These are phyloP conservation scores for Garcia nutans DNA, from an alignment of 345 rosid species.

Conservation along the genomic window DNA sequence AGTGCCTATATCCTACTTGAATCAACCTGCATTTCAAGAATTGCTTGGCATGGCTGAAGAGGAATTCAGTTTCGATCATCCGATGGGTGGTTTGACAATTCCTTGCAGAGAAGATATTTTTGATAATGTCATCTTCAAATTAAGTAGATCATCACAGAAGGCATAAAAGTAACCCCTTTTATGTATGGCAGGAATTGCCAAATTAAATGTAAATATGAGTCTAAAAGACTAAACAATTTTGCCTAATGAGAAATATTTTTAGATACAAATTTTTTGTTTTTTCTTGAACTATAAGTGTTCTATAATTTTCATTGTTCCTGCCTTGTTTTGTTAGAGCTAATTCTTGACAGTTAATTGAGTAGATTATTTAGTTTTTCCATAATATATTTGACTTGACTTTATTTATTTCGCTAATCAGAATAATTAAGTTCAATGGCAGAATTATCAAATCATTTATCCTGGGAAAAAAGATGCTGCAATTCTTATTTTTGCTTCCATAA, in stretches of 20 bases:
- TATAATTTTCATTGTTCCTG: neutral
- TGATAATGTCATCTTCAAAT: too few species aligned
- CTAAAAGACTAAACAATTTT: too few species aligned
- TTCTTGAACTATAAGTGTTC: neutral
- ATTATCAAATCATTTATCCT: too few species aligned
- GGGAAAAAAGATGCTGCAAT: too few species aligned
- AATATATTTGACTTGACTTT: too few species aligned
- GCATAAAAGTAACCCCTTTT: neutral
- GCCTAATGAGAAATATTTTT: neutral
- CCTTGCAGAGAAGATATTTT: neutral
- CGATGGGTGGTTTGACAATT: neutral
- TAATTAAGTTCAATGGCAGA: too few species aligned
- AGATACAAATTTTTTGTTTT: too few species aligned
- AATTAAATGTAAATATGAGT: neutral
- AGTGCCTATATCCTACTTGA: slow-evolving; percentile 14
- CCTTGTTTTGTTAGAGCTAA: neutral
- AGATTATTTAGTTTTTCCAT: too few species aligned
- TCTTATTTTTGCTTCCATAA: too few species aligned
- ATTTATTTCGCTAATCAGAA: too few species aligned
- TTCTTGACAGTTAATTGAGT: neutral
- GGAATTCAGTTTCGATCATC: slow-evolving; percentile 19
- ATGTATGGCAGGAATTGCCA: neutral
- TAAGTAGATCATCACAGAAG: too few species aligned
- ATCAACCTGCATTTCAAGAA: slow-evolving; percentile 2
- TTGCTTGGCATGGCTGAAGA: slow-evolving; percentile 11